A percentile compares a stretch with the other conserved stretches of the same genome.
Conservation (phyloP, 352 stramenopile genomes). For the Thraustotheca clavata region DNA sequence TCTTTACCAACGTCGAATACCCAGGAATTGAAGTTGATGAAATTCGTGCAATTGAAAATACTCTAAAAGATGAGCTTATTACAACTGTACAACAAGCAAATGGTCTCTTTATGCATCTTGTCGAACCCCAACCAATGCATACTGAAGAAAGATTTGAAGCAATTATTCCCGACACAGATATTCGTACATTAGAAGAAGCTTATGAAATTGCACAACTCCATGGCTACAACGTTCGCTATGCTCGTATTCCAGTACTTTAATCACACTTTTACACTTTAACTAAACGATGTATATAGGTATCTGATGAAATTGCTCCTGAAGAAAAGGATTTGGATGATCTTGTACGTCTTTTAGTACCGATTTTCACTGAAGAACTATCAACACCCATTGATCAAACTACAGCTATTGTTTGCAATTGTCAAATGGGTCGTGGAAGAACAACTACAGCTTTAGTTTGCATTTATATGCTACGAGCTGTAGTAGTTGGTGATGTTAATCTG, state of each 20-base stretch:
- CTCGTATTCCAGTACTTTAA: constrained; percentile 47
- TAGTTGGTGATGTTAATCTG: background rate
- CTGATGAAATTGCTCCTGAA: constrained; percentile 84
- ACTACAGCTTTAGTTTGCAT: constrained; percentile 84
- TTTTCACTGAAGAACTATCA: constrained; percentile 51
- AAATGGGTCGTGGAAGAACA: constrained; percentile 83
- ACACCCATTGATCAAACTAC: constrained; percentile 26
- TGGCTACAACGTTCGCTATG: constrained; percentile 63
- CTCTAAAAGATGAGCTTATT: constrained; percentile 82
- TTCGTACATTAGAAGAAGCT: constrained; percentile 69
- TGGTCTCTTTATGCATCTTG: constrained; percentile 66
- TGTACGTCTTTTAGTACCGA: constrained; percentile 56
- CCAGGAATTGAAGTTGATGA: constrained; percentile 85
- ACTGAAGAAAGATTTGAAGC: constrained; percentile 82
- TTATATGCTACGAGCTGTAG: constrained; percentile 73
- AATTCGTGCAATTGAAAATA: constrained; percentile 72
- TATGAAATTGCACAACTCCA: constrained; percentile 47
- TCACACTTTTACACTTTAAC: background rate
- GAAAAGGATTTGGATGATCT: constrained; percentile 87
- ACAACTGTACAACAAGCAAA: constrained; percentile 59
- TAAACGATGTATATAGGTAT: constrained; percentile 29
- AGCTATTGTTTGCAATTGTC: constrained; percentile 84
- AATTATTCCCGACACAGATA: constrained; percentile 54
- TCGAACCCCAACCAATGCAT: constrained; percentile 52
- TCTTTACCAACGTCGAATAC: constrained; percentile 84